Evolutionary conservation across 768 basidiomycete species (phyloP), one percentile per base, ranked within the genome.

Genomic region (Tulasnella sp.): DNA sequence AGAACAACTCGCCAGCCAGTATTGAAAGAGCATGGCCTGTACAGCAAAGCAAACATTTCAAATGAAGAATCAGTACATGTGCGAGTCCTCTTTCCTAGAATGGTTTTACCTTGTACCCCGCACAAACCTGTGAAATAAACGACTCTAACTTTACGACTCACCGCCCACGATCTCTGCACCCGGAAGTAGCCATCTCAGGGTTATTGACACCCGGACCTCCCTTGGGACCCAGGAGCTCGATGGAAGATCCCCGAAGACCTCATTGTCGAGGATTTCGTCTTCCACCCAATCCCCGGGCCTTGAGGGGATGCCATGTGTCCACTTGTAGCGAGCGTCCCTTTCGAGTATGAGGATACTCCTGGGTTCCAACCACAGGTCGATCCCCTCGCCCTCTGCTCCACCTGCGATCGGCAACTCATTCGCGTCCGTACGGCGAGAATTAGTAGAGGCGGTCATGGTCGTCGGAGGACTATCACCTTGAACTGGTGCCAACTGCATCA

Each of bases 301-400:
- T 52, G 75, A 75, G 31, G 80, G 77, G 57, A 98, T 98, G 4
- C 86, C 93, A 68, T 98, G 93, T 7, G 79, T 80, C 88, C 90
- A 97, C 2, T 70, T 68, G 68, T 88, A 96, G 36, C 93, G 77
- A 12, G 93, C 88, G 32, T 84, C 83, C 32, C 80, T 81, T 3
- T 81, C 79, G 59, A 98, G 72, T 45, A 91, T 80, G 57, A 93
- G 72, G 19, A 94, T 70, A 59, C 83, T 86, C 48, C 86, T 70
- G 53, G 80, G 77, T 0, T 87, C 84, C 15, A 98, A 75, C 67
- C 84, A 87, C 25, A 92, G 61, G 50, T 82, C 75, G 64, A 71
- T 68, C 17, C 25, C 63, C 61, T 67, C 48, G 31, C 54, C 43
- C 31, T 49, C 31, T 41, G 36, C 56, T 15, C 53, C 59, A 2